Evolutionary conservation across 257 asterid species (phyloP).

Genomic region (Verbascum thapsus): DNA sequence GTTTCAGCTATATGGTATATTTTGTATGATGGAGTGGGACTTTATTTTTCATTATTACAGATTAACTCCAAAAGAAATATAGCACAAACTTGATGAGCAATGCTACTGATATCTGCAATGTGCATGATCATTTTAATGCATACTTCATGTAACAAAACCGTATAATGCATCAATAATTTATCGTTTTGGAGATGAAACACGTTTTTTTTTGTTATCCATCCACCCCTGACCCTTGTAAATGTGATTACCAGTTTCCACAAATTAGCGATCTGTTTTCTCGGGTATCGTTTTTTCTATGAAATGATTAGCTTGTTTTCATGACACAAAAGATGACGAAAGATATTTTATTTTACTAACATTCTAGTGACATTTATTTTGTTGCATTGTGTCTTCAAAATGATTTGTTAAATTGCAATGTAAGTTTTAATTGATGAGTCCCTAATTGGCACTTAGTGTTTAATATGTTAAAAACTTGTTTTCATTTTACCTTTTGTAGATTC

Average conservation of each 20-base stretch:
- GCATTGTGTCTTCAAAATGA: conserved; percentile 18
- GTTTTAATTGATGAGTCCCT: background rate
- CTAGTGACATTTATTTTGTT: conserved; percentile 11
- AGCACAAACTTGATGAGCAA: conserved; percentile 14
- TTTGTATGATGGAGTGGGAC: background rate
- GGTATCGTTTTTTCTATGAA: background rate
- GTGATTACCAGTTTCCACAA: background rate
- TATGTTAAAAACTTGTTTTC: conserved; percentile 27
- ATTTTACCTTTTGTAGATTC: conserved; percentile 48
- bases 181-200: conserved; percentile 10
- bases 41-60: conserved; percentile 16
- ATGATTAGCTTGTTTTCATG: background rate
- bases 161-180: background rate
- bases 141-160: background rate
- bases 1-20: conserved; percentile 2
- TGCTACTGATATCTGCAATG: background rate
- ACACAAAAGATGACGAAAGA: background rate
- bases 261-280: conserved; percentile 10
- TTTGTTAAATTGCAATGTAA: conserved; percentile 15
- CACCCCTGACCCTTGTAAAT: background rate
- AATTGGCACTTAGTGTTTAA: conserved; percentile 19
- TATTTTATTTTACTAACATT: background rate
- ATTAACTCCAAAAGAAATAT: conserved; percentile 13
- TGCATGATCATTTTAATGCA: no score
- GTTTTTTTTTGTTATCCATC: background rate